Evolutionary conservation across 208 protist genomes (phyloP).

Genomic region (Lotmaria passim): DNA sequence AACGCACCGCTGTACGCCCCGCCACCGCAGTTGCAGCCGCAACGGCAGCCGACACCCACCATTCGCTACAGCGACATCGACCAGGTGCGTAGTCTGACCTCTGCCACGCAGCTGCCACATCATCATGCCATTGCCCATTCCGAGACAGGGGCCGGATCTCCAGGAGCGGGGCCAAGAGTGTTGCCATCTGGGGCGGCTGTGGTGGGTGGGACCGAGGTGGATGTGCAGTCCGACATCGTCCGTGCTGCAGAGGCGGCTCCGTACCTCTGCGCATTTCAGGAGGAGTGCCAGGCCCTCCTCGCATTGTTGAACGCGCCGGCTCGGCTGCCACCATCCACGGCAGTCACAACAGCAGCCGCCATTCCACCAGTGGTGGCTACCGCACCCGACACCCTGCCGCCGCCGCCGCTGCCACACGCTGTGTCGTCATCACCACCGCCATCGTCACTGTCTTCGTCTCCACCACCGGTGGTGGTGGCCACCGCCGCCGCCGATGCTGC

Average conservation of each 20-base stretch:
- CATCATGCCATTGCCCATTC: background rate
- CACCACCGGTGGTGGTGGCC: background rate
- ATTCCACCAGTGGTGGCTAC: background rate
- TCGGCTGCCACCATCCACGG: background rate
- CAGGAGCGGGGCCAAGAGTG: too few relatives aligned
- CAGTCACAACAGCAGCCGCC: background rate
- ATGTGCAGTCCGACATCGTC: slow-evolving; percentile 29
- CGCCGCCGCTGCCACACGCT: background rate
- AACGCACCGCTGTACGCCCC: slow-evolving; percentile 33
- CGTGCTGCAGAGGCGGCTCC: slow-evolving; percentile 15
- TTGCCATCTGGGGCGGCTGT: background rate
- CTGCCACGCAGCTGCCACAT: background rate
- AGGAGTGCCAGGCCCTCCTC: slow-evolving; percentile 42
- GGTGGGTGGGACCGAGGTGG: slow-evolving; percentile 20
- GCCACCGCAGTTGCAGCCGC: background rate
- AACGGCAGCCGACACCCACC: background rate
- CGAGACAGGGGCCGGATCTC: too few relatives aligned
- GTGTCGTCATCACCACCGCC: background rate
- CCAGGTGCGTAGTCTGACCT: slow-evolving; percentile 4
- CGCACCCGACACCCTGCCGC: background rate
- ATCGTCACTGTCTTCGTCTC: background rate
- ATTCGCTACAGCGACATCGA: slow-evolving; percentile 25
- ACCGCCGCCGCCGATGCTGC: background rate
- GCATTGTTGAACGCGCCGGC: slow-evolving; percentile 25
- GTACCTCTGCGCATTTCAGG: slow-evolving; percentile 35